Percentiles rank a stretch among this genome's conserved stretches.
phyloP scores from a whole-genome alignment of 768 basidiomycete genomes.

The Russula compacta region DNA sequence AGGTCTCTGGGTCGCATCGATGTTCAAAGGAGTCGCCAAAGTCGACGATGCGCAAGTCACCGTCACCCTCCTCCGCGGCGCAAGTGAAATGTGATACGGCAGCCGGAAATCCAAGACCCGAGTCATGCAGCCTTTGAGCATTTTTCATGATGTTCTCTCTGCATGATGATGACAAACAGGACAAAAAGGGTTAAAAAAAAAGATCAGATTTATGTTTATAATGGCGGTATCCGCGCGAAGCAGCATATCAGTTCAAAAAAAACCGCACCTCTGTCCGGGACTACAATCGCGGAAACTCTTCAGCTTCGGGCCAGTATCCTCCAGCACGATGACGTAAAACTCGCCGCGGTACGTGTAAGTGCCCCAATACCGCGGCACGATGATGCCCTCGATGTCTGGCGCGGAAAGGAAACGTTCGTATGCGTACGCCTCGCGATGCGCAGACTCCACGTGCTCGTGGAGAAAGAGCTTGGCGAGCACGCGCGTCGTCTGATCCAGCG shows the following conservation, averaged over 20 bases:
- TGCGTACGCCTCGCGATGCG: conserved; percentile 3
- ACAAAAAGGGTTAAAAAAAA: too few relatives aligned
- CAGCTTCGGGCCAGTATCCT: conserved; percentile 6
- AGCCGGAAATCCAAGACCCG: conserved; percentile 7
- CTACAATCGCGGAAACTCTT: conserved; percentile 3
- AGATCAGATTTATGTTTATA: background rate
- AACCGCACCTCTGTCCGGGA: background rate
- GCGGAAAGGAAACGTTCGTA: conserved; percentile 3
- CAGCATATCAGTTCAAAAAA: too few relatives aligned
- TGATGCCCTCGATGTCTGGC: background rate
- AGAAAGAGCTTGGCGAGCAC: conserved; percentile 13
- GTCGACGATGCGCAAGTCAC: conserved; percentile 1
- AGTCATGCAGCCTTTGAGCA: background rate
- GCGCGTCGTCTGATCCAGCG: background rate
- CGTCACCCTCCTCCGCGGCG: background rate
- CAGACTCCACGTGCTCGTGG: conserved; percentile 6
- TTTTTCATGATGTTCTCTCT: background rate
- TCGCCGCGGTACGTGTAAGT: conserved; percentile 11
- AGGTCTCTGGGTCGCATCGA: background rate
- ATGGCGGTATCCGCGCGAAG: too few relatives aligned
- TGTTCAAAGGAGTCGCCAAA: conserved; percentile 9
- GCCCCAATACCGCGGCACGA: conserved; percentile 9
- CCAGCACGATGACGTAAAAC: conserved; percentile 9
- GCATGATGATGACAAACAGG: too few relatives aligned
- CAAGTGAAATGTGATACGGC: conserved; percentile 2